phyloP scores from a whole-genome alignment of 176 grass and related monocot species.

The Oryza nivara region DNA sequence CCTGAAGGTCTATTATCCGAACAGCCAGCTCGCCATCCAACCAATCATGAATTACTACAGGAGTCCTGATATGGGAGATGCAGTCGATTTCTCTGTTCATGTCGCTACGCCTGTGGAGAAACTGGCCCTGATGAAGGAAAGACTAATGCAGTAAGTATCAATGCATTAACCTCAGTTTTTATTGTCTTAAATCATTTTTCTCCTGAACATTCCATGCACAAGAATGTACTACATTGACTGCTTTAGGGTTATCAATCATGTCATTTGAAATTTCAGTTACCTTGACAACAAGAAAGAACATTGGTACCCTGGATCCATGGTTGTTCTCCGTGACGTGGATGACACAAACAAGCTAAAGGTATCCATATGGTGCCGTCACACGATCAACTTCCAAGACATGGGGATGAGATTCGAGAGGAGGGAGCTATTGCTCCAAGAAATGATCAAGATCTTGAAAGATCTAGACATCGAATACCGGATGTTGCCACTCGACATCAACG shows the following conservation, averaged over 20 bases:
- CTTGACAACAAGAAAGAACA: slow-evolving; percentile 96
- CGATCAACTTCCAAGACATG: slow-evolving; percentile 94
- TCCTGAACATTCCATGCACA: not conserved
- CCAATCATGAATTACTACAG: slow-evolving; percentile 89
- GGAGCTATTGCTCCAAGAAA: slow-evolving; percentile 83
- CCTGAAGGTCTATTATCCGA: slow-evolving; percentile 85
- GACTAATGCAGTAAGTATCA: slow-evolving; percentile 63
- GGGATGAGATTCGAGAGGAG: slow-evolving; percentile 69
- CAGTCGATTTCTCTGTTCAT: slow-evolving; percentile 74
- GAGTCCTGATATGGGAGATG: slow-evolving; percentile 96
- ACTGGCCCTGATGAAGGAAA: slow-evolving; percentile 86
- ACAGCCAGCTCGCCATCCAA: slow-evolving; percentile 67
- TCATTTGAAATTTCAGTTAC: slow-evolving; percentile 48
- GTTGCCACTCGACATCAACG: slow-evolving; percentile 76
- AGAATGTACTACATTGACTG: not conserved
- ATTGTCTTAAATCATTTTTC: not conserved
- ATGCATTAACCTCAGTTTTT: not conserved
- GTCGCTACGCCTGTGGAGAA: slow-evolving; percentile 82
- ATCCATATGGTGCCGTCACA: slow-evolving; percentile 89
- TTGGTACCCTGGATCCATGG: slow-evolving; percentile 76
- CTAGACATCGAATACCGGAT: slow-evolving; percentile 89
- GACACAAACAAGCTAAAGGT: slow-evolving; percentile 73
- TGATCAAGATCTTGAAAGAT: slow-evolving; percentile 79
- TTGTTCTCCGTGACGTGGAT: slow-evolving; percentile 80
- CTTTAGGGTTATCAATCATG: not conserved